Evolutionary conservation across 768 basidiomycete genomes (phyloP).

Genomic region (Rhizopogon vesiculosus): DNA sequence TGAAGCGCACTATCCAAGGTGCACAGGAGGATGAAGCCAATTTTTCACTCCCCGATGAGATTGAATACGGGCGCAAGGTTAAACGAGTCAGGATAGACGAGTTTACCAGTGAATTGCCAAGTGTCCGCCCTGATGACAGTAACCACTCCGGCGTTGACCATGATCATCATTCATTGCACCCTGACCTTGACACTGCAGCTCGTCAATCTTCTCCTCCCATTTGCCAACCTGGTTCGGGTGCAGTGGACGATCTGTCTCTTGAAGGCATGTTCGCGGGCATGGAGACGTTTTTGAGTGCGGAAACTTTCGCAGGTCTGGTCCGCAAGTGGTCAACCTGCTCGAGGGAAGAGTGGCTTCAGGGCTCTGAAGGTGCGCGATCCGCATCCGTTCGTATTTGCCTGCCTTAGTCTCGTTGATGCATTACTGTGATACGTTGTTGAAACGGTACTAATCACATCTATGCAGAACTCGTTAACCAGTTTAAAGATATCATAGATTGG

Average conservation of each 20-base stretch:
- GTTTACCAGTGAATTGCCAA: background rate
- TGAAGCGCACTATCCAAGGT: background rate
- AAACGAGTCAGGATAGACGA: background rate
- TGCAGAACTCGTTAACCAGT: conserved; percentile 2
- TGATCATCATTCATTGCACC: background rate
- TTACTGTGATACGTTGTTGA: conserved; percentile 7
- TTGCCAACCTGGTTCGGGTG: background rate
- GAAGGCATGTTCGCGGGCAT: conserved; percentile 16
- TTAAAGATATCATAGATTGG: conserved; percentile 5
- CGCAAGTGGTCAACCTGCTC: conserved; percentile 24
- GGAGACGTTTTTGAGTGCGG: conserved; percentile 13
- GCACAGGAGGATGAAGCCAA: background rate
- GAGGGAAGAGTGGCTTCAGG: conserved; percentile 27
- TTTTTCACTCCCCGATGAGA: background rate
- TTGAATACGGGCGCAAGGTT: background rate
- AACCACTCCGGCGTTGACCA: background rate
- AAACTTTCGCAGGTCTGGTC: conserved; percentile 17
- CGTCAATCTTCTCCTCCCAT: background rate
- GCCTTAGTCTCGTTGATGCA: conserved; percentile 14
- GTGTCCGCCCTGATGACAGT: background rate
- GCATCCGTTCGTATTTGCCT: conserved; percentile 13
- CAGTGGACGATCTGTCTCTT: conserved; percentile 5
- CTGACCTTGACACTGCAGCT: background rate
- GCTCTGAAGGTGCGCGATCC: conserved; percentile 20
- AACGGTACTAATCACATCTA: background rate